Percentiles rank a stretch among this genome's conserved stretches.
Conservation (phyloP, 257 asterid species). For the Primulina tabacum region DNA sequence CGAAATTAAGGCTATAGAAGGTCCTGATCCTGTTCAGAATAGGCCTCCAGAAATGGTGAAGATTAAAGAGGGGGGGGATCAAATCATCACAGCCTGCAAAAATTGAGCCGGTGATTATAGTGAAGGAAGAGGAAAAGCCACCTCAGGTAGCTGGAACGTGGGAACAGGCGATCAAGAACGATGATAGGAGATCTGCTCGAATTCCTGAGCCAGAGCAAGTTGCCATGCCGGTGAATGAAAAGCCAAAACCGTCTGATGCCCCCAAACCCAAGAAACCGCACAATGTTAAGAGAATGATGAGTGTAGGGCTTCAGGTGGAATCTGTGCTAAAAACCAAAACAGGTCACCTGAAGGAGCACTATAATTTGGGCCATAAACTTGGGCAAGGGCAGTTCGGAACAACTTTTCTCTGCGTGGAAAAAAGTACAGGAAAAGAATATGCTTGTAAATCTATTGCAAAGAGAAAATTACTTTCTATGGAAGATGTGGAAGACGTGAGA, state of each 20-base stretch:
- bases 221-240: conserved; percentile 10
- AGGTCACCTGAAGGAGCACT: conserved; percentile 64
- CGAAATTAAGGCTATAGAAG: conserved; percentile 6
- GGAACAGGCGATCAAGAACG: conserved; percentile 10
- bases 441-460: conserved; percentile 85
- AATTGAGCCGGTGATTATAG: conserved; percentile 17
- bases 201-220: conserved; percentile 14
- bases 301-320: conserved; percentile 70
- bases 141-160: conserved; percentile 9
- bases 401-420: conserved; percentile 65
- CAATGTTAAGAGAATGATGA: conserved; percentile 46
- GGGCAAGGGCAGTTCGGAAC: conserved; percentile 91
- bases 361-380: conserved; percentile 55
- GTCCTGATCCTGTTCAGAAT: conserved; percentile 11
- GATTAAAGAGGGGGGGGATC: conserved; percentile 23
- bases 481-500: conserved; percentile 87
- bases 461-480: conserved; percentile 56
- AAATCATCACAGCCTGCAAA: conserved; percentile 1
- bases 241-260: conserved; percentile 22
- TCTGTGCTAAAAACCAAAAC: conserved; percentile 69
- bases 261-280: conserved; percentile 30
- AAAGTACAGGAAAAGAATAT: conserved; percentile 47
- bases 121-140: conserved; percentile 24
- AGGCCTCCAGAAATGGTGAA: conserved; percentile 37
- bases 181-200: conserved; percentile 15